These are phyloP conservation scores for Arbutus unedo DNA, from an alignment of 148 eudicot species.

Conservation along the genomic window DNA sequence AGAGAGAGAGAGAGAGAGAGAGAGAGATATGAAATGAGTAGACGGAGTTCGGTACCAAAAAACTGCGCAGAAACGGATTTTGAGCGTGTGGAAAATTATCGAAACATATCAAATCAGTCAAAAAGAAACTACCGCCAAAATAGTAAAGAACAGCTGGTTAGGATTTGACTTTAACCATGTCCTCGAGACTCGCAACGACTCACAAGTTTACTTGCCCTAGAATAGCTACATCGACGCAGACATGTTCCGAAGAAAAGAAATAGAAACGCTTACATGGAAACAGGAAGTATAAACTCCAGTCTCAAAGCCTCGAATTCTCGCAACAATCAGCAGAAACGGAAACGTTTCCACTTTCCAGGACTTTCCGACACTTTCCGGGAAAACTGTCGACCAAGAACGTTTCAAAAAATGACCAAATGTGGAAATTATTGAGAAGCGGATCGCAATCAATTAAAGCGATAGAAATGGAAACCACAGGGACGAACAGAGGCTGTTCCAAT, in stretches of 20 bases:
- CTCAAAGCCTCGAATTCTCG: background rate
- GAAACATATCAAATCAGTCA: slow-evolving; percentile 17
- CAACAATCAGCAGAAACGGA: background rate
- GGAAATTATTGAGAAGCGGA: background rate
- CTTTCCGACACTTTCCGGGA: slow-evolving; percentile 3
- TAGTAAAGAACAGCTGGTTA: background rate
- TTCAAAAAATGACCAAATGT: background rate
- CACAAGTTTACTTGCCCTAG: background rate
- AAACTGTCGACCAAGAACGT: background rate
- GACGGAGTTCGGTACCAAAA: slow-evolving; percentile 7
- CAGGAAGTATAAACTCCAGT: background rate
- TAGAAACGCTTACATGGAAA: background rate
- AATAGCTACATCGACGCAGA: background rate
- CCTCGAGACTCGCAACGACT: slow-evolving; percentile 1
- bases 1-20: slow-evolving; percentile 4
- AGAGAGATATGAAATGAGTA: slow-evolving; percentile 1
- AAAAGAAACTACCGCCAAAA: slow-evolving; percentile 19
- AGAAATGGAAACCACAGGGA: slow-evolving; percentile 5
- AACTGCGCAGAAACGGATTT: background rate
- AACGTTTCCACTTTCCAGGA: background rate
- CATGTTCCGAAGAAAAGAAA: background rate
- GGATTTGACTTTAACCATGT: background rate
- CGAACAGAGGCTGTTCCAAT: background rate
- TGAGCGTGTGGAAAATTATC: background rate
- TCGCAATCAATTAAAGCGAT: background rate